Evolutionary conservation across 1,284 basidiomycete genomes (phyloP).

Genomic region (Ceratobasidium sp.): DNA sequence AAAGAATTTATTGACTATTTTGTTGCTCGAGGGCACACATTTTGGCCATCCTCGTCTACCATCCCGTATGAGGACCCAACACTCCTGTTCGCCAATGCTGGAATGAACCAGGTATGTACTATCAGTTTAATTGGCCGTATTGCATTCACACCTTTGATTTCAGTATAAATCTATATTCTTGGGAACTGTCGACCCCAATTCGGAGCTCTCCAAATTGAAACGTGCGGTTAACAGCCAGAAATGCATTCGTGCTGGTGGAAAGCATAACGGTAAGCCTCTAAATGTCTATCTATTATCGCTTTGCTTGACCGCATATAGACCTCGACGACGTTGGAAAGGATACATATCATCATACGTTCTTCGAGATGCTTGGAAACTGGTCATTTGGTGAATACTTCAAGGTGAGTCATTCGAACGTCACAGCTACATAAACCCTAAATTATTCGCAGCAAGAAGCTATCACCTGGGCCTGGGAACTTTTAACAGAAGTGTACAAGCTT

Average conservation of each 20-base stretch:
- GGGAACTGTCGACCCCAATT: slow-evolving; percentile 94
- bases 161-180: slow-evolving; percentile 98
- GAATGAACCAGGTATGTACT: slow-evolving; percentile 86
- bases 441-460: slow-evolving; percentile 87
- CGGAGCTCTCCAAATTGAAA: slow-evolving; percentile 88
- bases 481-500: slow-evolving; percentile 90
- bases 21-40: slow-evolving; percentile 83
- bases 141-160: slow-evolving; percentile 16
- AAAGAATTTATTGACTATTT: slow-evolving; percentile 88
- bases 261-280: slow-evolving; percentile 87
- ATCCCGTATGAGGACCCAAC: slow-evolving; percentile 98
- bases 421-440: slow-evolving; percentile 21
- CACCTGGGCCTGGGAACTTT: slow-evolving; percentile 92
- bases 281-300: background rate
- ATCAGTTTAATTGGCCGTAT: background rate
- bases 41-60: slow-evolving; percentile 93
- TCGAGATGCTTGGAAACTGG: slow-evolving; percentile 99
- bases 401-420: slow-evolving; percentile 61
- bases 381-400: slow-evolving; percentile 99
- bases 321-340: slow-evolving; percentile 99
- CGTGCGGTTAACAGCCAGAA: slow-evolving; percentile 97
- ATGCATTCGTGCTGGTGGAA: slow-evolving; percentile 98
- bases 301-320: slow-evolving; percentile 66
- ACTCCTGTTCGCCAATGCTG: slow-evolving; percentile 97
- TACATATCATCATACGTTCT: slow-evolving; percentile 97